Conservation (phyloP, 2,329 filamentous ascomycete genomes). For the Diaporthe ampelina region DNA sequence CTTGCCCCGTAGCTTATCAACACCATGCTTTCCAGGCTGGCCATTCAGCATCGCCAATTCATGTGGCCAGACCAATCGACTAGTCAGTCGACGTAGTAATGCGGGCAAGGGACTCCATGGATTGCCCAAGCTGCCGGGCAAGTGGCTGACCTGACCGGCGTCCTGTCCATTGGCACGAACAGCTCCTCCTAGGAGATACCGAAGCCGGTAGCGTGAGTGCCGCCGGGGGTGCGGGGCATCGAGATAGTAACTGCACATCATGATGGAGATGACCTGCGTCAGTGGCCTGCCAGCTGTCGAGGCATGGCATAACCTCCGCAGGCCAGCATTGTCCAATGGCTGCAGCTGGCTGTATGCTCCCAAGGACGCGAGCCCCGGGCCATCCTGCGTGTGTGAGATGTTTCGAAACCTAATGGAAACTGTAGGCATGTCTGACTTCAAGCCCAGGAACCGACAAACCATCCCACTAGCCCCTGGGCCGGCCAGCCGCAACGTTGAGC, state of each 20-base stretch:
- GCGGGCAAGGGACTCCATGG: conserved; percentile 16
- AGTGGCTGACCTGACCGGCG: conserved; percentile 17
- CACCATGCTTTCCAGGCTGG: conserved; percentile 13
- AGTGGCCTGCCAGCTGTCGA: conserved; percentile 21
- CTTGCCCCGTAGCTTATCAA: conserved; percentile 37
- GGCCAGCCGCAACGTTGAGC: conserved; percentile 23
- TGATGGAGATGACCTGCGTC: conserved; percentile 33
- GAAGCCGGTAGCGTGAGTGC: conserved; percentile 1
- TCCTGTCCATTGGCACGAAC: conserved; percentile 8
- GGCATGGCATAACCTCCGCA: conserved; percentile 13
- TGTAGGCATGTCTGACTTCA: conserved; percentile 12
- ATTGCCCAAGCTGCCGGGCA: conserved; percentile 15
- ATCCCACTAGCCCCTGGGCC: neutral
- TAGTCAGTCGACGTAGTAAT: conserved; percentile 37
- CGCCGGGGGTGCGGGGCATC: conserved; percentile 28
- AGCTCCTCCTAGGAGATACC: conserved; percentile 34
- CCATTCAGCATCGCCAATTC: conserved; percentile 39
- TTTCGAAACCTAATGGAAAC: conserved; percentile 29
- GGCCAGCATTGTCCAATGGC: conserved; percentile 29
- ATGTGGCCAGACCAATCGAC: conserved; percentile 28
- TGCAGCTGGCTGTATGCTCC: neutral
- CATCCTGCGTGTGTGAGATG: conserved; percentile 7
- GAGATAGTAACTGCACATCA: conserved; percentile 38
- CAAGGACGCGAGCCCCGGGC: neutral
- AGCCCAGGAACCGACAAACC: conserved; percentile 10